Percentiles rank a stretch among this genome's conserved stretches.
Conservation (phyloP, 371 early-diverging fungal genomes). For the Mortierella sp. region DNA sequence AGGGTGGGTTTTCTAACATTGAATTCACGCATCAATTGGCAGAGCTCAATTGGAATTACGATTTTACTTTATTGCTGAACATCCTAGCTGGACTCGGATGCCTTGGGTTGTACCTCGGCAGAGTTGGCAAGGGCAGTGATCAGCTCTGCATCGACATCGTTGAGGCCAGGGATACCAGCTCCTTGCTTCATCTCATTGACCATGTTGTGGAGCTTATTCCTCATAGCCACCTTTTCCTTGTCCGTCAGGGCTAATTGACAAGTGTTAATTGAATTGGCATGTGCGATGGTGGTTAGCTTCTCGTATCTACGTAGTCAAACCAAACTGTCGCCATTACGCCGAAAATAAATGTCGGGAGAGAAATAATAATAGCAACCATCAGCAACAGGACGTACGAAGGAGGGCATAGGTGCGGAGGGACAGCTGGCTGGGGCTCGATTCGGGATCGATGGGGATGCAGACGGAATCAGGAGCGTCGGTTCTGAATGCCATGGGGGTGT, state of each 20-base stretch:
- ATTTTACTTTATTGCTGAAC: neutral
- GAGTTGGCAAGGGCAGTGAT: constrained; percentile 45
- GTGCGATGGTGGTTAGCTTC: neutral
- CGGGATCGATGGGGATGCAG: constrained; percentile 56
- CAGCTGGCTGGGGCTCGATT: constrained; percentile 47
- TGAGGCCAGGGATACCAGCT: constrained; percentile 50
- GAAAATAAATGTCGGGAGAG: no score
- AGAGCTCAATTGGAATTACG: no score
- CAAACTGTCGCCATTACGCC: neutral
- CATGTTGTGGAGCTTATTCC: constrained; percentile 48
- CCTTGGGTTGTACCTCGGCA: constrained; percentile 12
- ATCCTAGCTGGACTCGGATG: neutral
- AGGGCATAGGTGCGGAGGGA: constrained; percentile 51
- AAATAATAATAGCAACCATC: no score
- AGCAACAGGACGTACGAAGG: constrained; percentile 34
- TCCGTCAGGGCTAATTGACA: constrained; percentile 35
- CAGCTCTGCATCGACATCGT: constrained; percentile 39
- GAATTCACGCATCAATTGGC: no score
- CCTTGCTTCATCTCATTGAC: constrained; percentile 52
- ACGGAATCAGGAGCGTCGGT: constrained; percentile 53
- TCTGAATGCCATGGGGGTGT: constrained; percentile 56
- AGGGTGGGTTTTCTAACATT: no score
- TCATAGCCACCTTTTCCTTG: constrained; percentile 43
- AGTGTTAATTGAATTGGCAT: neutral
- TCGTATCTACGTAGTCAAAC: neutral